Base-by-base conservation (phyloP, 2,329 filamentous ascomycete genomes). In the Daldinia sp. region DNA sequence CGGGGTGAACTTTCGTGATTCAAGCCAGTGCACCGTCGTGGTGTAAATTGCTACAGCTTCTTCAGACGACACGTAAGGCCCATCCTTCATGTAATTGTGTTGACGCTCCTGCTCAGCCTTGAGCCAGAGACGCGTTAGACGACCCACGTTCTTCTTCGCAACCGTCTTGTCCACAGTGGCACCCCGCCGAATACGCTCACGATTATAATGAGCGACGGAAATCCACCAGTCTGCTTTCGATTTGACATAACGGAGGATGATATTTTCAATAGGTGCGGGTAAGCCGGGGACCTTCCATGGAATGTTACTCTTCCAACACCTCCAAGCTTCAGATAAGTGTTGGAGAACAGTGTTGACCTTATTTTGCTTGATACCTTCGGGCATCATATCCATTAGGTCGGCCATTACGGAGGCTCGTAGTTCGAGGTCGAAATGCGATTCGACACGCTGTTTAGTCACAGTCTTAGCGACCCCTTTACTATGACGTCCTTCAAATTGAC, bases 161-260 rank as follows among this genome's bases (percentile, higher is more conserved):
- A 99, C 96, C 2, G 95, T 99, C 83, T 99, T 99, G 77, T 99
- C 95, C 10, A 99, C 95, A 1, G 95, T 99, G 2, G 95, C 96
- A 74, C 95, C 96, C 77, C 95, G 87, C 71, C 95, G 88, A 73
- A 99, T 99, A 77, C 95, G 91, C 81, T 99, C 95, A 72, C 95
- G 91, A 76, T 99, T 99, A 82, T 99, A 99, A 76, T 99, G 95
- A 9, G 95, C 95, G 29, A 99, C 96, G 19, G 94, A 98, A 64
- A 99, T 94, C 95, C 95, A 99, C 96, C 95, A 99, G 77, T 99
- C 95, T 15, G 95, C 95, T 83, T 99, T 99, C 70, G 93, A 94
- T 83, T 99, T 99, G 72, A 99, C 96, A 72, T 99, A 99, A 73
- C 95, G 91, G 65, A 99, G 83, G 73, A 99, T 99, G 71, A 99